A percentile compares a stretch with the other conserved stretches of the same genome.
phyloP scores from a whole-genome alignment of 208 protist species.

The Leishmania tropica region DNA sequence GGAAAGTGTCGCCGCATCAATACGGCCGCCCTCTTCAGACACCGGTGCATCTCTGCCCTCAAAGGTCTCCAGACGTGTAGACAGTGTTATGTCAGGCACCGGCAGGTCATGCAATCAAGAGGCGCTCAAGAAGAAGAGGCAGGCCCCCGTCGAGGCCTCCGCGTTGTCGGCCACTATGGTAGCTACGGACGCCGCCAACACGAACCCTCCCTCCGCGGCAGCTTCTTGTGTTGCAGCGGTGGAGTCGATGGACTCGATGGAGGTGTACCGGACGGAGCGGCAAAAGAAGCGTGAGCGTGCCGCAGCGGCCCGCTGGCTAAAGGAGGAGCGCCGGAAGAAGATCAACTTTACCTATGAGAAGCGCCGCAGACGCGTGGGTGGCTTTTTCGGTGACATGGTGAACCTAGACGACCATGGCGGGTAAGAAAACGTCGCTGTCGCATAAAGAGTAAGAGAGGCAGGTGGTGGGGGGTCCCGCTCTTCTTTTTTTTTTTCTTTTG shows the following conservation, averaged over 20 bases:
- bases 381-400: constrained; percentile 86
- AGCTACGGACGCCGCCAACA: background rate
- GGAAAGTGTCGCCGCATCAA: background rate
- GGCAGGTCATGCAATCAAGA: background rate
- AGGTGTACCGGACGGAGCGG: constrained; percentile 50
- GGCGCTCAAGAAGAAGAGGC: background rate
- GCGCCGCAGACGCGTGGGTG: constrained; percentile 76
- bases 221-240: background rate
- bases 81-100: background rate
- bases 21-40: background rate
- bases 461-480: background rate
- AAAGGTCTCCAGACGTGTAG: background rate
- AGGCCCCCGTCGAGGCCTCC: background rate
- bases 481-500: background rate
- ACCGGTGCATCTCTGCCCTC: background rate
- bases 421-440: background rate
- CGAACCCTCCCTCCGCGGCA: background rate
- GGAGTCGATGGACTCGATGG: constrained; percentile 34
- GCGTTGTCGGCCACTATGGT: background rate
- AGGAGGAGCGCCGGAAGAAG: constrained; percentile 86
- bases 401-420: constrained; percentile 16
- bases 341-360: constrained; percentile 89
- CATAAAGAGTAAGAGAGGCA: background rate
- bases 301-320: constrained; percentile 82
- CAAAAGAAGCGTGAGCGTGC: constrained; percentile 75